Conservation (phyloP, 768 basidiomycete species). For the Boletellus sp. region DNA sequence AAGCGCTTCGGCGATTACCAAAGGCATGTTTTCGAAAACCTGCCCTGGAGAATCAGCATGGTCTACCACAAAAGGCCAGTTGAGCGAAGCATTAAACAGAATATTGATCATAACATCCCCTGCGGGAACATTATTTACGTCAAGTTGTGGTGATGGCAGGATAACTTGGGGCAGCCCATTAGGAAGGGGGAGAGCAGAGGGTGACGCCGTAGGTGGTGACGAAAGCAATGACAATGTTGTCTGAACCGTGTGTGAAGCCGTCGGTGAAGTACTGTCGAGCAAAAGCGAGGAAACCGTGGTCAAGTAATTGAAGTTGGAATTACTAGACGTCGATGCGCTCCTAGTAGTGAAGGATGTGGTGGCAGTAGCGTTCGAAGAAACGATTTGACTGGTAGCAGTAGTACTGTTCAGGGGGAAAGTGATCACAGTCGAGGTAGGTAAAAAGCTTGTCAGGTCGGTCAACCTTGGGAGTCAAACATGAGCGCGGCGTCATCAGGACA, state of each 20-base stretch:
- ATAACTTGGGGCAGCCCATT: constrained; percentile 59
- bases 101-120: constrained; percentile 57
- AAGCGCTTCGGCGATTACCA: constrained; percentile 45
- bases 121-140: constrained; percentile 29
- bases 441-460: neutral
- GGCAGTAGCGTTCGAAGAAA: constrained; percentile 1
- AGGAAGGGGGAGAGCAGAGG: constrained; percentile 44
- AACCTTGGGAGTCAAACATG: constrained; percentile 1
- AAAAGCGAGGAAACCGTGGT: constrained; percentile 34
- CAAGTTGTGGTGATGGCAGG: constrained; percentile 36
- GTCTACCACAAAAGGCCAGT: constrained; percentile 67
- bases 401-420: constrained; percentile 26
- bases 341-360: constrained; percentile 12
- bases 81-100: constrained; percentile 55
- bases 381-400: neutral
- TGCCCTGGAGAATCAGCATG: constrained; percentile 62
- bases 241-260: constrained; percentile 18
- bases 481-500: neutral
- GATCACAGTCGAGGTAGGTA: constrained; percentile 25
- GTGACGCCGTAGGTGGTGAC: constrained; percentile 21
- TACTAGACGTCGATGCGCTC: constrained; percentile 11
- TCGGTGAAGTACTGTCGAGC: constrained; percentile 18
- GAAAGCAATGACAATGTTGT: constrained; percentile 28
- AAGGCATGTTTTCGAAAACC: constrained; percentile 71
- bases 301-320: constrained; percentile 33